Evolutionary conservation across 345 rosid species (phyloP).

Genomic region (Pistacia vera): DNA sequence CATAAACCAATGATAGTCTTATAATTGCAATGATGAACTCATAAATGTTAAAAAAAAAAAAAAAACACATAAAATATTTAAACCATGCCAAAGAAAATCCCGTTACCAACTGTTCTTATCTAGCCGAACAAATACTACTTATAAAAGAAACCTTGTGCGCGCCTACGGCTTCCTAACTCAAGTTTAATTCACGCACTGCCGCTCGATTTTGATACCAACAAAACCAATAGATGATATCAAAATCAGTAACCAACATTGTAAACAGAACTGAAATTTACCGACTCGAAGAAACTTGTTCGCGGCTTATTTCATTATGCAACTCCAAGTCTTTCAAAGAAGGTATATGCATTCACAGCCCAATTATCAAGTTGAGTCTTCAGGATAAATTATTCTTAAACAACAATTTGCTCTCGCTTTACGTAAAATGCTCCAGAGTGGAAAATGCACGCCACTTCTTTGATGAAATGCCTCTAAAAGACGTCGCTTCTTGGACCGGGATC

Average conservation of each 20-base stretch:
- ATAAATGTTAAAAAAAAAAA: too few relatives aligned
- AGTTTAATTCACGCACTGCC: too few relatives aligned
- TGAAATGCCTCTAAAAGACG: conserved; percentile 65
- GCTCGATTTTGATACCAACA: not conserved
- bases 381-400: conserved; percentile 54
- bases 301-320: conserved; percentile 52
- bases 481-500: conserved; percentile 69
- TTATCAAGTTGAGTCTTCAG: conserved; percentile 52
- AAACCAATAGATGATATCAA: conserved; percentile 34
- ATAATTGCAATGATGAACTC: too few relatives aligned
- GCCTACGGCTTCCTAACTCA: not conserved
- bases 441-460: conserved; percentile 65
- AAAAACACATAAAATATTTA: too few relatives aligned
- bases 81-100: too few relatives aligned
- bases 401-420: conserved; percentile 55
- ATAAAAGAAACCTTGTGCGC: too few relatives aligned
- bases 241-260: conserved; percentile 19
- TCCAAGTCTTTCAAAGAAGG: conserved; percentile 45
- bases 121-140: too few relatives aligned
- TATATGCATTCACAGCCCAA: conserved; percentile 53
- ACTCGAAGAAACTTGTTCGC: conserved; percentile 47
- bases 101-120: too few relatives aligned
- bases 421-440: conserved; percentile 37
- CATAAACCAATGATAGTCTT: too few relatives aligned
- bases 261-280: conserved; percentile 28